Evolutionary conservation across 805 yeast genomes (phyloP), one percentile per base, ranked within the genome.

Genomic region (Kluyveromyces starmeri): DNA sequence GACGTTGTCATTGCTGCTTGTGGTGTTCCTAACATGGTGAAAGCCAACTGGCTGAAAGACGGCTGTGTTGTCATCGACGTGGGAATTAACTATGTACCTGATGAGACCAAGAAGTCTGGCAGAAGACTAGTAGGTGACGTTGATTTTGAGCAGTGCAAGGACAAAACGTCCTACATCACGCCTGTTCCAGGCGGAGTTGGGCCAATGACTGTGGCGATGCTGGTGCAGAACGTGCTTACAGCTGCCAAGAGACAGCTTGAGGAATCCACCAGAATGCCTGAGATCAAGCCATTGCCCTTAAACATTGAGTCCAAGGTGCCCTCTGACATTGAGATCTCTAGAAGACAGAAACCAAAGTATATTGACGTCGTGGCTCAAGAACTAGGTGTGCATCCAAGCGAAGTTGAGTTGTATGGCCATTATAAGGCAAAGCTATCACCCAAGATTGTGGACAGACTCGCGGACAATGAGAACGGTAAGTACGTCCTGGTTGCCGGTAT

Each of bases 101-200:
- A 89, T 59, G 54, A 73, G 8, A 55, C 76, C 20, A 79, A 75
- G 48, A 80, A 81, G 54, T 75, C 82, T 16, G 96, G 96, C 15
- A 73, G 68, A 51, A 75, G 78, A 53, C 66, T 89, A 55, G 95
- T 84, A n/a, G 98, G 98, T 43, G 98, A 89, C 58, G 96, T 85
- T 28, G 96, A 88, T 50, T 89, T 68, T 51, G 81, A 67, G 36
- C 64, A 76, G 20, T 88, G 84, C 36, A 59, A 68, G 38, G 59
- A 63, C 24, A 71, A 66, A 43, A 78, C 86, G 4, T 66, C 78
- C 6, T 73, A 70, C 47, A 72, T 92, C 43, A 88, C 97, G 5
- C 98, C 98, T 12, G 98, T 89, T 37, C 98, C 98, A 20, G 97
- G 97, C 55, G 97, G 97, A 49, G 97, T 89, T 43, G 98, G 98